Evolutionary conservation across 2,329 filamentous ascomycete genomes (phyloP), one percentile per base, ranked within the genome.

Genomic region (Hypoxylon sp.): DNA sequence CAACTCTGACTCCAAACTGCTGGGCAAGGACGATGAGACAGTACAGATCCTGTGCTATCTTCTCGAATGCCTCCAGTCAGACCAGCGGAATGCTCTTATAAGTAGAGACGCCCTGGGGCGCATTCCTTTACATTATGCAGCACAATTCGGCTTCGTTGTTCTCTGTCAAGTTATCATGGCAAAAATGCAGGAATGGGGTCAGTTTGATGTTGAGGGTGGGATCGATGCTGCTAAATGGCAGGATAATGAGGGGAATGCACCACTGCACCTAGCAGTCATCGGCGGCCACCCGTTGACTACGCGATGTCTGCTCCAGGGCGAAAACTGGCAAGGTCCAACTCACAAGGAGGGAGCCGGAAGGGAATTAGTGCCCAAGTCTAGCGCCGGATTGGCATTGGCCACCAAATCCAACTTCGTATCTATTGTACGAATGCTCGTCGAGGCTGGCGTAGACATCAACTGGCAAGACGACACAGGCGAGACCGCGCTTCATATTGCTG

Each of bases 131-230:
- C 94, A 98, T 76, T 97, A 97, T 74, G 93, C 93, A 2, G 94
- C 95, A 0, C 93, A 98, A 75, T 97, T 96, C 74, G 95, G 95
- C 2, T 93, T 97, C 71, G 91, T 95, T 3, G 87, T 93, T n/a
- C 89, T 97, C 8, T 97, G 93, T 73, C 86, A 97, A 74, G 84
- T 94, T 22, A 86, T 98, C 69, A 94, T 97, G 80, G 88, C 90
- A 67, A 90, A 91, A 72, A 94, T 99, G 89, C 91, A 94, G 74
- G 85, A 89, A 22, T 98, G 94, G 94, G 87, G 86, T 15, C 89
- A 96, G 71, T 97, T 97, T 73, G 86, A 97, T 72, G 89, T 94
- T 26, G 87, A 89, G 34, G 84, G 93, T 65, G 94, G 94, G 8
- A 96, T 99, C 51, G 94, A 98, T 75, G 91, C 92, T 0, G 84